phyloP scores from a whole-genome alignment of 176 grass and related monocot genomes.

The Metroxylon sagu region DNA sequence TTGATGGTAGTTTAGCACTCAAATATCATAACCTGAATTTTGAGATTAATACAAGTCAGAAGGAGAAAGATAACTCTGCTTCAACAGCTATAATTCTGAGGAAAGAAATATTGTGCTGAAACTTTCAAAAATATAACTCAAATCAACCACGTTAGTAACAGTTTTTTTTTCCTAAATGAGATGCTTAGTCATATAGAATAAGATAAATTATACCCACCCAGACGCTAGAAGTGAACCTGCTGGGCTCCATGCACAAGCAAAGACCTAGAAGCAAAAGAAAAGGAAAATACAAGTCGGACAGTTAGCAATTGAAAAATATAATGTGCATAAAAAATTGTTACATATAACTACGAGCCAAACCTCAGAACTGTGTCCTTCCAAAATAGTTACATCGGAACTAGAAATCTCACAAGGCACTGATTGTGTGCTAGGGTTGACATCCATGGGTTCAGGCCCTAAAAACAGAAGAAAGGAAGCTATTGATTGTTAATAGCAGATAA shows the following conservation, averaged over 20 bases:
- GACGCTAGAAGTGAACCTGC: conserved; percentile 96
- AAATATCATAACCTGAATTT: too few relatives aligned
- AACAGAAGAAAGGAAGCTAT: conserved; percentile 11
- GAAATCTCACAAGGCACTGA: conserved; percentile 50
- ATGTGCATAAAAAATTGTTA: conserved; percentile 1
- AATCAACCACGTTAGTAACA: too few relatives aligned
- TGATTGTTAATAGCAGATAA: background rate
- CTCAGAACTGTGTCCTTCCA: conserved; percentile 97
- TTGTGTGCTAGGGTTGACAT: conserved; percentile 31
- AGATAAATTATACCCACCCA: conserved; percentile 41
- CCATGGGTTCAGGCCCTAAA: conserved; percentile 65
- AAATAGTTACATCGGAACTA: conserved; percentile 72
- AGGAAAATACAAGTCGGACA: conserved; percentile 15
- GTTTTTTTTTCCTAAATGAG: too few relatives aligned
- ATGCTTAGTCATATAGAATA: background rate
- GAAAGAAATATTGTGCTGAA: too few relatives aligned
- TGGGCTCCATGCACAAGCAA: conserved; percentile 98
- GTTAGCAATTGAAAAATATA: conserved; percentile 6
- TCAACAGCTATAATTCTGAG: too few relatives aligned
- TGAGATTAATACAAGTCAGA: too few relatives aligned
- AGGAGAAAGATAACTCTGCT: too few relatives aligned
- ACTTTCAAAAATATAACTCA: too few relatives aligned
- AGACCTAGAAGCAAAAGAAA: conserved; percentile 56
- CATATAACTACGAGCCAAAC: conserved; percentile 24
- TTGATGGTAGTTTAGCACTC: too few relatives aligned